Percentiles rank a stretch among this genome's conserved stretches.
These are phyloP conservation scores for Talaromyces sp. DNA, from an alignment of 2,329 filamentous ascomycete species.

Conservation along the genomic window DNA sequence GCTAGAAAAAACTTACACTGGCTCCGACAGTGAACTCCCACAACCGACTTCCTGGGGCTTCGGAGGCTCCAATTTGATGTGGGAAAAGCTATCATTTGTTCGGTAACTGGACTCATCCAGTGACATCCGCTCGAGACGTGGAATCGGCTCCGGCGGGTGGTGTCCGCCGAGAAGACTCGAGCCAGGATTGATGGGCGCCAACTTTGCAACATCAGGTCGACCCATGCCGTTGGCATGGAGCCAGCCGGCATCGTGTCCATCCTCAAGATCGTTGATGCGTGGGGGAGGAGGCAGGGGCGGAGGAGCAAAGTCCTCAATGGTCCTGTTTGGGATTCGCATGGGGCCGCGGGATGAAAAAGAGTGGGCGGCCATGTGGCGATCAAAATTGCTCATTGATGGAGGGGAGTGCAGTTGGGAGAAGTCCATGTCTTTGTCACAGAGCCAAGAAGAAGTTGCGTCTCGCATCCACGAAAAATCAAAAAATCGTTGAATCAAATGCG, in stretches of 20 bases:
- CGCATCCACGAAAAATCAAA: neutral
- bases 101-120: slow-evolving; percentile 32
- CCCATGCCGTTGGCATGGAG: slow-evolving; percentile 55
- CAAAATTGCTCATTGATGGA: slow-evolving; percentile 40
- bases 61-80: slow-evolving; percentile 22
- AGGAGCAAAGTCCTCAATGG: slow-evolving; percentile 44
- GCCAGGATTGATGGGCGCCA: slow-evolving; percentile 43
- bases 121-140: slow-evolving; percentile 30
- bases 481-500: neutral
- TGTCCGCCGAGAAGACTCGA: slow-evolving; percentile 47
- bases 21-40: slow-evolving; percentile 25
- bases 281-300: slow-evolving; percentile 64
- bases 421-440: slow-evolving; percentile 34
- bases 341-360: slow-evolving; percentile 44
- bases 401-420: slow-evolving; percentile 34
- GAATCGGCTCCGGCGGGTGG: slow-evolving; percentile 27
- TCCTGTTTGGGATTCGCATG: slow-evolving; percentile 59
- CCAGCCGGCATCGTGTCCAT: slow-evolving; percentile 59
- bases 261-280: slow-evolving; percentile 51
- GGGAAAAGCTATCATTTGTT: slow-evolving; percentile 21
- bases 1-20: slow-evolving; percentile 24
- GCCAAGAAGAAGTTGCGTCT: too few species aligned
- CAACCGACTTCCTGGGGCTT: slow-evolving; percentile 27
- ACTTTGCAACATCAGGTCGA: slow-evolving; percentile 41
- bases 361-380: slow-evolving; percentile 18